Percentiles rank a stretch among this genome's conserved stretches.
These are phyloP conservation scores for Coprinopsis strossmayeri DNA, from an alignment of 768 basidiomycete genomes.

Conservation along the genomic window DNA sequence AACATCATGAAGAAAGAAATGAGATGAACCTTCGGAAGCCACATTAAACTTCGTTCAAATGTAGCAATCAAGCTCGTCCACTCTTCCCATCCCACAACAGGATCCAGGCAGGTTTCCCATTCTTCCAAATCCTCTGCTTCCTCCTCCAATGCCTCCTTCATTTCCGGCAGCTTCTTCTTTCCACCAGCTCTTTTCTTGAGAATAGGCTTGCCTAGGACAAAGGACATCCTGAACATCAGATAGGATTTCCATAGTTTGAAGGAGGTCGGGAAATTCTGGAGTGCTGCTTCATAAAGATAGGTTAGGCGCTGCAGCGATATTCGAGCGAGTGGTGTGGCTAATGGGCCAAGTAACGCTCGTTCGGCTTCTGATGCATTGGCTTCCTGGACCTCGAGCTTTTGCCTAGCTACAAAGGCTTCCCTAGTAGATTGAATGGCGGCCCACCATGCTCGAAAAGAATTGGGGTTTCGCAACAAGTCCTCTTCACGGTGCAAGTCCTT, in stretches of 20 bases:
- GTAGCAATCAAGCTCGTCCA: constrained; percentile 86
- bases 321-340: constrained; percentile 67
- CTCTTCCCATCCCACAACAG: constrained; percentile 91
- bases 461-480: constrained; percentile 86
- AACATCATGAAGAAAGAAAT: constrained; percentile 4
- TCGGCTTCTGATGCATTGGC: constrained; percentile 43
- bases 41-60: constrained; percentile 92
- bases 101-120: constrained; percentile 85
- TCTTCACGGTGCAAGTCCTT: constrained; percentile 87
- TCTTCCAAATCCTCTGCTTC: constrained; percentile 73
- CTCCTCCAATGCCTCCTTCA: constrained; percentile 85
- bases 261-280: constrained; percentile 78
- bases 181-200: constrained; percentile 76
- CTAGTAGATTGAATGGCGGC: constrained; percentile 70
- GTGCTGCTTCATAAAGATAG: constrained; percentile 91
- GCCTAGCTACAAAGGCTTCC: constrained; percentile 52
- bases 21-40: constrained; percentile 71
- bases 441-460: constrained; percentile 93
- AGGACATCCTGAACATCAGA: constrained; percentile 73
- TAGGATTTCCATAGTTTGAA: constrained; percentile 98
- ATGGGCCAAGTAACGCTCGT: constrained; percentile 64
- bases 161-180: constrained; percentile 86
- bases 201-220: constrained; percentile 74
- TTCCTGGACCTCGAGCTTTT: constrained; percentile 46
- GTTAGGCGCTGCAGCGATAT: constrained; percentile 77